Conservation (phyloP, 2,329 filamentous ascomycete genomes). For the Fusarium metavorans region DNA sequence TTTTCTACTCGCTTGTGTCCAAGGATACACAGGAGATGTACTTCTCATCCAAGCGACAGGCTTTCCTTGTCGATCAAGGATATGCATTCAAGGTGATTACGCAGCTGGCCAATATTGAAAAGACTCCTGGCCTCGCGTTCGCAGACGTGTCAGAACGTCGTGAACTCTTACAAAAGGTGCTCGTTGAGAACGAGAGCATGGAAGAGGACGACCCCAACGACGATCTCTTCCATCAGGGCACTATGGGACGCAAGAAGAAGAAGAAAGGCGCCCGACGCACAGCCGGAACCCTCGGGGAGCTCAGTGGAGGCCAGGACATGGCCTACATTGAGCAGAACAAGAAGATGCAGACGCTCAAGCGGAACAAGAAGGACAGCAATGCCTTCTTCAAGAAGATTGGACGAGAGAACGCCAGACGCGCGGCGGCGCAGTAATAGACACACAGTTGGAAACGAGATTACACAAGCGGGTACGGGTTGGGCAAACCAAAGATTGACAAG, state of each 20-base stretch:
- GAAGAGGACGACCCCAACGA: conserved; percentile 75
- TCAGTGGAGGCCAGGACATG: conserved; percentile 96
- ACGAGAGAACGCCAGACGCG: conserved; percentile 54
- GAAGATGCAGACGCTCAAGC: conserved; percentile 60
- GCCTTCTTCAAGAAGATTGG: conserved; percentile 58
- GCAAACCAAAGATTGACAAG: conserved; percentile 19
- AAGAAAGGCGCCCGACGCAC: conserved; percentile 79
- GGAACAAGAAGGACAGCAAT: conserved; percentile 55
- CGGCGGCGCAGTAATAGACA: conserved; percentile 46
- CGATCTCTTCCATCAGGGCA: conserved; percentile 56
- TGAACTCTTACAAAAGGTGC: conserved; percentile 88
- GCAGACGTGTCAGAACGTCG: conserved; percentile 82
- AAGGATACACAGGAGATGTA: conserved; percentile 99
- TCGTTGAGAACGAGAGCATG: conserved; percentile 85
- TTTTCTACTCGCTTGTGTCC: conserved; percentile 97
- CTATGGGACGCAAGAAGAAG: conserved; percentile 60
- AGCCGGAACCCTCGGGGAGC: conserved; percentile 85
- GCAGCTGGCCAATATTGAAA: conserved; percentile 89
- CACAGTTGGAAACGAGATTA: conserved; percentile 7
- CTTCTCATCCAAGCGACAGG: conserved; percentile 95
- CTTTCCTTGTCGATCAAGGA: conserved; percentile 96
- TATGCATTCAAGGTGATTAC: conserved; percentile 99
- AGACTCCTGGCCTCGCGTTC: conserved; percentile 84
- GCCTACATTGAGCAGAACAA: conserved; percentile 91
- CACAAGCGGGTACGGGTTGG: background rate